A percentile compares a stretch with the other conserved stretches of the same genome.
These are phyloP conservation scores for Typha latifolia DNA, from an alignment of 176 grass and related monocot genomes.

Conservation along the genomic window DNA sequence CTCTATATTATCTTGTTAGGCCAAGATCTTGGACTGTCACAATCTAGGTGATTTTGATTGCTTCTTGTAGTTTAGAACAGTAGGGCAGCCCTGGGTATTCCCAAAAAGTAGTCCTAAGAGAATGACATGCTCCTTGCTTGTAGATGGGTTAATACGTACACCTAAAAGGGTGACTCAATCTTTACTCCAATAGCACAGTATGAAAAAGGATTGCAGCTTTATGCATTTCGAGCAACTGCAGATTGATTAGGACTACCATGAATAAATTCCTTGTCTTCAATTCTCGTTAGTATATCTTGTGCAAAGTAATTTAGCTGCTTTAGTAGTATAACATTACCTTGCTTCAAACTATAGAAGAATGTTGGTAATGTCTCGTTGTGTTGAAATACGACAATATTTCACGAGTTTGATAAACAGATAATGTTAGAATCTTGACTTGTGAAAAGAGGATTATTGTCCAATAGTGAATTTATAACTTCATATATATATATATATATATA, in stretches of 20 bases:
- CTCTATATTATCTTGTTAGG: constrained; percentile 4
- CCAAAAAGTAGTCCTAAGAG: not conserved
- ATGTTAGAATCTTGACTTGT: too few species aligned
- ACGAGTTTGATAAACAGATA: too few species aligned
- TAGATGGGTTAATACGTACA: not conserved
- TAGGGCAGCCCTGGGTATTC: not conserved
- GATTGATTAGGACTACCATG: not conserved
- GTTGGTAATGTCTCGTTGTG: too few species aligned
- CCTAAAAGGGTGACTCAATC: not conserved
- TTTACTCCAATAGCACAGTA: not conserved
- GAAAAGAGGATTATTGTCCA: too few species aligned
- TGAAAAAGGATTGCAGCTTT: not conserved
- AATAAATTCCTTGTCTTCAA: not conserved
- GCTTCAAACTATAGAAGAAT: too few species aligned
- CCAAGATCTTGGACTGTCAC: constrained; percentile 15
- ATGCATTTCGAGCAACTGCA: not conserved
- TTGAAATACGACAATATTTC: too few species aligned
- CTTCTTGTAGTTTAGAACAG: constrained; percentile 12
- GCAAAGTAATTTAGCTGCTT: too few species aligned
- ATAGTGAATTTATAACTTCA: too few species aligned
- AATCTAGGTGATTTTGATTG: constrained; percentile 13
- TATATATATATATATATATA: too few species aligned
- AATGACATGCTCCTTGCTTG: not conserved
- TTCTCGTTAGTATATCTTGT: not conserved
- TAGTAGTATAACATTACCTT: too few species aligned